Base-by-base conservation (phyloP, 805 yeast species). In the Grigorovia jiainica region DNA sequence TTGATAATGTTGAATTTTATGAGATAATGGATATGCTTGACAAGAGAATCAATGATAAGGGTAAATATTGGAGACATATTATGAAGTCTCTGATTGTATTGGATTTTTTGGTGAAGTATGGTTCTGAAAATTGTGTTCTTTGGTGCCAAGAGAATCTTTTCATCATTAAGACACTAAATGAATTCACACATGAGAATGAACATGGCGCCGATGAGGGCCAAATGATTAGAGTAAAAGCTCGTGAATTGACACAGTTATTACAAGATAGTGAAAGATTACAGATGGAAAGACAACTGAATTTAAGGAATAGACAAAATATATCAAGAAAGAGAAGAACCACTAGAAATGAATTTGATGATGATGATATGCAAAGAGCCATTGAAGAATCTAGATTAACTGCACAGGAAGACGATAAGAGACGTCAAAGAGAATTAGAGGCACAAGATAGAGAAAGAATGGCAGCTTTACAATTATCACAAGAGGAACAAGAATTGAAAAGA, bases 21-120 rank as follows among this genome's bases (percentile, higher is more conserved):
- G 95, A 87, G 57, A 78, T 89, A 36, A 83, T 90, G 95, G 97
- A 90, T 57, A 87, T 90, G 82, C 64, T 90, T 36, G 97, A 90
- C 65, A 77, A 87, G 52, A 74, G 98, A 49, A 68, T 90, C 48
- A 90, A 90, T 56, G 97, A 90, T 58, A 90, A 89, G 68, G 97
- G 97, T 47, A 89, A 87, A 61, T 85, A 90, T 65, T 90, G 97
- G 97, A 75, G 95, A 49, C 98, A 90, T 60, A 89, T 90, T 39
- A 87, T 92, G 46, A 92, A 90, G 63, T 79, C 95, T 1, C 70
- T 90, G 48, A 82, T 94, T 1, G 80, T 90, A 13, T 70, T 90
- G 51, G 96, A 89, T 55, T 90, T 79, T 63, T 70, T 90, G 44
- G 87, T 89, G 15, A 76, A 92, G 51, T 75, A 72, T 46, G 98